phyloP scores from a whole-genome alignment of 148 eudicot genomes.

The Camellia granthamiana region DNA sequence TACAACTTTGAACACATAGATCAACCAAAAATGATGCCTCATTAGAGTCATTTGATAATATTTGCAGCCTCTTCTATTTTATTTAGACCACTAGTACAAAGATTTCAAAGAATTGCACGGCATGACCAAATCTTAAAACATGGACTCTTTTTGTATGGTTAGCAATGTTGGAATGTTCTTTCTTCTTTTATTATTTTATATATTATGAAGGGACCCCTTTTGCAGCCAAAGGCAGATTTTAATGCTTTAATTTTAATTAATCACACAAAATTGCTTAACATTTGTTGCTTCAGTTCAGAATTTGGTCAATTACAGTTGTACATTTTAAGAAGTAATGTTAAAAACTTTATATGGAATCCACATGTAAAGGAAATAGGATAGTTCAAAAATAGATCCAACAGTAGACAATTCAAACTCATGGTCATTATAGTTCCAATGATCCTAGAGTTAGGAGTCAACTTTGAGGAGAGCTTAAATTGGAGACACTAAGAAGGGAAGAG shows the following conservation, averaged over 20 bases:
- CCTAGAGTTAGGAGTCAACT: neutral
- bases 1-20: neutral
- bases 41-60: neutral
- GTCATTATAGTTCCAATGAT: neutral
- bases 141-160: neutral
- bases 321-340: neutral
- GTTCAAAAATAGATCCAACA: neutral
- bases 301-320: neutral
- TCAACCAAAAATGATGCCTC: neutral
- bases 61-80: neutral
- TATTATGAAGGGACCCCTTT: no score
- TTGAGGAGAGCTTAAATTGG: no score
- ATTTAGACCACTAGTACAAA: no score
- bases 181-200: no score
- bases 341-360: neutral
- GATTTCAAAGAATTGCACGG: no score
- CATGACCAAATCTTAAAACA: neutral
- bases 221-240: neutral
- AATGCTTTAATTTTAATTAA: neutral
- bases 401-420: neutral
- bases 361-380: neutral
- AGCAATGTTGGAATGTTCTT: no score
- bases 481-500: no score
- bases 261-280: neutral
- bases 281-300: neutral